Percentiles rank a stretch among this genome's conserved stretches.
Conservation (phyloP, 2,329 filamentous ascomycete species). For the Sclerotinia borealis region DNA sequence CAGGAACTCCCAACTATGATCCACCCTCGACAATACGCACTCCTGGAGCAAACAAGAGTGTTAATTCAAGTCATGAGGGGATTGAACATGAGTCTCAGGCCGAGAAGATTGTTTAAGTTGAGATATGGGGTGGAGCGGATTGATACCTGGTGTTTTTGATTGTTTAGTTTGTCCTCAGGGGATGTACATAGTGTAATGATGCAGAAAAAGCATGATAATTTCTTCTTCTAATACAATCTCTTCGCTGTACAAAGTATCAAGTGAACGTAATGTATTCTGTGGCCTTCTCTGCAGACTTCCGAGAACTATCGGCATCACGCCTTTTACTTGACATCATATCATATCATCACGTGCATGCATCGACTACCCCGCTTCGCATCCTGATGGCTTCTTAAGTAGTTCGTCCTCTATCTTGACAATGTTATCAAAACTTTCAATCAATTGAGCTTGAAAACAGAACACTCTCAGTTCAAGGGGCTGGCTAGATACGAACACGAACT, state of each 20-base stretch:
- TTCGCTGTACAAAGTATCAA: neutral
- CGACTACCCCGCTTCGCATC: neutral
- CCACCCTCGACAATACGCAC: neutral
- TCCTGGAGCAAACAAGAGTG: neutral
- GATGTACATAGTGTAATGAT: neutral
- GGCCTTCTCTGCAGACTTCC: neutral
- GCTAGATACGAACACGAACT: neutral
- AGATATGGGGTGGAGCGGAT: neutral
- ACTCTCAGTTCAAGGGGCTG: neutral
- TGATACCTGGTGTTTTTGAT: conserved; percentile 10
- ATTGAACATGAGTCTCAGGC: neutral
- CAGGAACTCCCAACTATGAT: conserved; percentile 11
- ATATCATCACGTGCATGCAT: neutral
- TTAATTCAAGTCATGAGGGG: neutral
- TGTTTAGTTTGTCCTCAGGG: neutral
- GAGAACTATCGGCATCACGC: neutral
- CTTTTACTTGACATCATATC: neutral
- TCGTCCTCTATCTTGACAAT: neutral
- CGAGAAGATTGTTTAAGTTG: neutral
- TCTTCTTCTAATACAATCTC: neutral
- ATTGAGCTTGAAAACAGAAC: neutral
- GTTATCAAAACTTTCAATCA: too few species aligned
- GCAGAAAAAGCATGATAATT: neutral
- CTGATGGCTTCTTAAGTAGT: neutral
- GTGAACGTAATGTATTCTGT: neutral